Conservation (phyloP, 129 eudicot species). For the Calendula officinalis region DNA sequence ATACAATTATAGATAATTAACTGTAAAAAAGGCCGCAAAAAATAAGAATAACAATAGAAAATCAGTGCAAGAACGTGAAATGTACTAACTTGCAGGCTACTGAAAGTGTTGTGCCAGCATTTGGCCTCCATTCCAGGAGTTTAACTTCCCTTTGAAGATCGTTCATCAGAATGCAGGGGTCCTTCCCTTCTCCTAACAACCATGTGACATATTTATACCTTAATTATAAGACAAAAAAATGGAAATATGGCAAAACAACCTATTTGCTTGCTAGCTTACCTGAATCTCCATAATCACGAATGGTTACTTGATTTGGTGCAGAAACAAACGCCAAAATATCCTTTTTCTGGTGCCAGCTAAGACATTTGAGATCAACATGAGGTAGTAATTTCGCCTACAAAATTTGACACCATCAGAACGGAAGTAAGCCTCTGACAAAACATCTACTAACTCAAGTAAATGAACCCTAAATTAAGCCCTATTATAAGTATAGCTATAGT, state of each 20-base stretch:
- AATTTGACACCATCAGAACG: conserved; percentile 4
- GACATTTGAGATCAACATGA: conserved; percentile 64
- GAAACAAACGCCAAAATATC: conserved; percentile 84
- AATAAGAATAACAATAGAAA: conserved; percentile 2
- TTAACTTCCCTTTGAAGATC: conserved; percentile 13
- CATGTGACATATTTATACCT: neutral
- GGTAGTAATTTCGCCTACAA: conserved; percentile 69
- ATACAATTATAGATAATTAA: conserved; percentile 14
- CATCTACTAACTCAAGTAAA: neutral
- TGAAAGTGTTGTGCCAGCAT: conserved; percentile 16
- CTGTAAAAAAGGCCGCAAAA: neutral
- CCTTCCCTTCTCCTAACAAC: conserved; percentile 20
- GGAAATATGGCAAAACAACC: conserved; percentile 10
- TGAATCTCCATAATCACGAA: conserved; percentile 69
- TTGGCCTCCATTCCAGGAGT: conserved; percentile 20
- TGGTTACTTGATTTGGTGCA: conserved; percentile 69
- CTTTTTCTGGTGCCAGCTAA: conserved; percentile 88
- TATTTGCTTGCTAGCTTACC: conserved; percentile 4
- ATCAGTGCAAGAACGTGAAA: conserved; percentile 7
- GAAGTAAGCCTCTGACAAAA: conserved; percentile 6
- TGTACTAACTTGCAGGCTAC: conserved; percentile 81
- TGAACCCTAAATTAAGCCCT: conserved; percentile 6
- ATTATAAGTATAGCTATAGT: neutral
- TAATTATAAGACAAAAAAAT: neutral
- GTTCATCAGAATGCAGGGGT: conserved; percentile 38